phyloP scores from a whole-genome alignment of 495 filamentous ascomycete species.

The Neurospora hispaniola region DNA sequence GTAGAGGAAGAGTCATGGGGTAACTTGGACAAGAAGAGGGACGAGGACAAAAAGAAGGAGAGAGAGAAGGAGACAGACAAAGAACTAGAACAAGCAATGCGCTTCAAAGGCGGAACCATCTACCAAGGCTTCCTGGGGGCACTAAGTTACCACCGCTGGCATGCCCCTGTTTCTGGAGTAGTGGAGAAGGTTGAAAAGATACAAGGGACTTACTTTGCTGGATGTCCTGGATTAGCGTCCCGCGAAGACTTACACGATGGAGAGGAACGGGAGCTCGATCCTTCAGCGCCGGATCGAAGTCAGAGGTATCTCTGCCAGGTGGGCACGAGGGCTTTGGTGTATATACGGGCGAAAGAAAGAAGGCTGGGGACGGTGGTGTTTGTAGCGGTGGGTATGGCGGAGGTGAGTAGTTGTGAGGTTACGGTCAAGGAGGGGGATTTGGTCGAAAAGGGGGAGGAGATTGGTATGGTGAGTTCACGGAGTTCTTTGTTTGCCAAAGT shows the following conservation, averaged over 20 bases:
- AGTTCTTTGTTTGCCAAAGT: background rate
- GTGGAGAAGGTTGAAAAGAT: slow-evolving; percentile 25
- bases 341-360: background rate
- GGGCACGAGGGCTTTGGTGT: background rate
- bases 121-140: slow-evolving; percentile 32
- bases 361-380: background rate
- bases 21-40: background rate
- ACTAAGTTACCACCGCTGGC: slow-evolving; percentile 41
- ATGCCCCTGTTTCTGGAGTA: slow-evolving; percentile 31
- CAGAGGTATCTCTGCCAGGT: background rate
- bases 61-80: background rate
- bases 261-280: background rate
- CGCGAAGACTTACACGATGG: background rate
- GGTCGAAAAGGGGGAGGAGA: background rate
- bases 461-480: background rate
- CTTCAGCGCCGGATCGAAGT: background rate
- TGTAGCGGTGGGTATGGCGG: background rate
- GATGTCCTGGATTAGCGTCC: background rate
- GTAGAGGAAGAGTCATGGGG: background rate
- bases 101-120: slow-evolving; percentile 30
- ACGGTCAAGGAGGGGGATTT: background rate
- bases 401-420: background rate
- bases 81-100: background rate
- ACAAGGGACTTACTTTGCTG: slow-evolving; percentile 18
- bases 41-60: background rate